Percentiles rank a stretch among this genome's conserved stretches.
These are phyloP conservation scores for Gossypium ekmanianum DNA, from an alignment of 345 rosid species.

Conservation along the genomic window DNA sequence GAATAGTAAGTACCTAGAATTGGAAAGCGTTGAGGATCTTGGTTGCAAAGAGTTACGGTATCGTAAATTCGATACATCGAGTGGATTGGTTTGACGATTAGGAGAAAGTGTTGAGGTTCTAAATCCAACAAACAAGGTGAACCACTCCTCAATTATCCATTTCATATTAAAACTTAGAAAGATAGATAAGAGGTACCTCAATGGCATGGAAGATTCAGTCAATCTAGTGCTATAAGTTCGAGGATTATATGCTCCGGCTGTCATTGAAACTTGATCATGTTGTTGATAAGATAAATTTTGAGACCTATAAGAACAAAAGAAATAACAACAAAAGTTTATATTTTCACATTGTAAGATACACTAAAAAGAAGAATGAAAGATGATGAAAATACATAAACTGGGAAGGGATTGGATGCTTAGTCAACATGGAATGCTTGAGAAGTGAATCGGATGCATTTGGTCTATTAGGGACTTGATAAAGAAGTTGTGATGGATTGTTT, in stretches of 20 bases:
- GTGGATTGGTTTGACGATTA: not conserved
- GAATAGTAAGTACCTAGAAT: no score
- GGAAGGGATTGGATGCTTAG: no score
- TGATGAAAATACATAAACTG: no score
- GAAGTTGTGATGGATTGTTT: no score
- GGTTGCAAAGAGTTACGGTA: not conserved
- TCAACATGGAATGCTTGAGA: no score
- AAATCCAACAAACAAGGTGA: not conserved
- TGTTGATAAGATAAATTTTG: not conserved
- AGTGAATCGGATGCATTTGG: no score
- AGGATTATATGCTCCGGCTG: not conserved
- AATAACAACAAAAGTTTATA: not conserved
- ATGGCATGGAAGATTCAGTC: not conserved
- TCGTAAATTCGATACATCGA: not conserved
- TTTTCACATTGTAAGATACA: not conserved
- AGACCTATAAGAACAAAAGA: not conserved
- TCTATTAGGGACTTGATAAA: no score
- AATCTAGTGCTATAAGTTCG: not conserved
- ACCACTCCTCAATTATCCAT: not conserved
- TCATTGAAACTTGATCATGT: not conserved
- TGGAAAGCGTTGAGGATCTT: not conserved
- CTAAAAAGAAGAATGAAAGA: no score
- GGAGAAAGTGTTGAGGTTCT: not conserved
- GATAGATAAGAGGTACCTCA: not conserved
- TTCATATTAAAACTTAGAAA: not conserved